A percentile compares a stretch with the other conserved stretches of the same genome.
Conservation (phyloP, 192 early-diverging fungal species). For the Backusella psychrophila region DNA sequence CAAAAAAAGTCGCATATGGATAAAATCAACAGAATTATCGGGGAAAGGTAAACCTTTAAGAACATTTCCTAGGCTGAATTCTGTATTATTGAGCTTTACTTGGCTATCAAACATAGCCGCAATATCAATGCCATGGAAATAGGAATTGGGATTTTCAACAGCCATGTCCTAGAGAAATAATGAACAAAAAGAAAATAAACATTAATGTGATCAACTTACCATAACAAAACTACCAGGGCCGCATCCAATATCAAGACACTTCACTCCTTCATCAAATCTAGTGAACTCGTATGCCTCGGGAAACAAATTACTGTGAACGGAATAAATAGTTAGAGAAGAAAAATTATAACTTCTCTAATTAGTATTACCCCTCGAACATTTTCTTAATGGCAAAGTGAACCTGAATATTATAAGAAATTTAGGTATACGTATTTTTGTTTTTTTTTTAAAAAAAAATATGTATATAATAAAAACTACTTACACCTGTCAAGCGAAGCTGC, state of each 20-base stretch:
- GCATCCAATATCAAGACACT: conserved; percentile 28
- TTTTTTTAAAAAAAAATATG: background rate
- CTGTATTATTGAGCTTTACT: conserved; percentile 14
- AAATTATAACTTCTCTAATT: background rate
- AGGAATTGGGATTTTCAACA: conserved; percentile 5
- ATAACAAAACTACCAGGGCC: conserved; percentile 27
- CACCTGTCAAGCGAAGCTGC: conserved; percentile 19
- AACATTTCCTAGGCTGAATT: conserved; percentile 27
- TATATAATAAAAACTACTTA: background rate
- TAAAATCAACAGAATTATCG: conserved; percentile 31
- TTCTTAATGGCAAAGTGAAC: conserved; percentile 29
- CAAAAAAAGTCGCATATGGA: conserved; percentile 21
- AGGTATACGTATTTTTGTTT: background rate
- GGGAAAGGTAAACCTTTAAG: conserved; percentile 20
- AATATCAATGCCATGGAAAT: conserved; percentile 29
- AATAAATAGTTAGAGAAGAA: background rate
- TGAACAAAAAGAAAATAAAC: background rate
- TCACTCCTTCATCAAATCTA: conserved; percentile 15
- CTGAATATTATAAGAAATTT: conserved; percentile 1
- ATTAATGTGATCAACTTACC: background rate
- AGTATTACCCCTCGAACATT: conserved; percentile 14
- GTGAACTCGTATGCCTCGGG: background rate
- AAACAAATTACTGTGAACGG: background rate
- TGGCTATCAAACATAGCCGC: conserved; percentile 10
- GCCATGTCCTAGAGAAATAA: conserved; percentile 20